Percentiles rank a stretch among this genome's conserved stretches.
These are phyloP conservation scores for Mycena crocata DNA, from an alignment of 768 basidiomycete species.

Conservation along the genomic window DNA sequence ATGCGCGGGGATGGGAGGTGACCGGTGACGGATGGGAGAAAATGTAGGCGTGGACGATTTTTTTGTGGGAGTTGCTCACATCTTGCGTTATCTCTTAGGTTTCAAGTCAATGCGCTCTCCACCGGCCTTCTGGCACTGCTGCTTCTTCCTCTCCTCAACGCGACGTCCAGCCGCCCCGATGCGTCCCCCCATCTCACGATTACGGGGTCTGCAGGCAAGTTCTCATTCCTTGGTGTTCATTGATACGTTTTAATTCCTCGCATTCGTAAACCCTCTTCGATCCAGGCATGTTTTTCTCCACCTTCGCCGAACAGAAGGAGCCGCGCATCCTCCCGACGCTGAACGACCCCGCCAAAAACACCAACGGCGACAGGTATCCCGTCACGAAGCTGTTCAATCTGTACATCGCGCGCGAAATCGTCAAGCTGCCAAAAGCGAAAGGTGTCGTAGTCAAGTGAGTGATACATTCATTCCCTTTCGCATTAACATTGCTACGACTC, in stretches of 20 bases:
- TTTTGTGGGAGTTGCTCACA: background rate
- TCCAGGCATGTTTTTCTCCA: background rate
- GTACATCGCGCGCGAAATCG: conserved; percentile 16
- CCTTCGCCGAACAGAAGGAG: background rate
- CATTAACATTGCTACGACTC: background rate
- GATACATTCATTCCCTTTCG: background rate
- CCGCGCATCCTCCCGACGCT: conserved; percentile 14
- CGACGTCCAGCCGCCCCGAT: conserved; percentile 6
- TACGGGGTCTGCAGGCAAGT: conserved; percentile 24
- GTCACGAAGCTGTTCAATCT: conserved; percentile 16
- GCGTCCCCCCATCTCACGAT: conserved; percentile 20
- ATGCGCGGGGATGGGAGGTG: conserved; percentile 3
- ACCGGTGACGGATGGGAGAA: conserved; percentile 49
- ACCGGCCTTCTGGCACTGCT: conserved; percentile 21
- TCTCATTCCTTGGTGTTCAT: too few species aligned
- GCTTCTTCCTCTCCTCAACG: conserved; percentile 14
- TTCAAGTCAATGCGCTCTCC: conserved; percentile 13
- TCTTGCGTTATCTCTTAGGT: background rate
- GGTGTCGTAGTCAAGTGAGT: conserved; percentile 24
- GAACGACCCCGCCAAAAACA: conserved; percentile 3
- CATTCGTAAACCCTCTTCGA: too few species aligned
- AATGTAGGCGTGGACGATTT: background rate
- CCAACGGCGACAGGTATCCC: background rate
- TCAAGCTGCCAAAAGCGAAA: conserved; percentile 4
- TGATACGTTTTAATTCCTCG: too few species aligned